phyloP scores from a whole-genome alignment of 352 stramenopile species.

The Phytophthora citrophthora region DNA sequence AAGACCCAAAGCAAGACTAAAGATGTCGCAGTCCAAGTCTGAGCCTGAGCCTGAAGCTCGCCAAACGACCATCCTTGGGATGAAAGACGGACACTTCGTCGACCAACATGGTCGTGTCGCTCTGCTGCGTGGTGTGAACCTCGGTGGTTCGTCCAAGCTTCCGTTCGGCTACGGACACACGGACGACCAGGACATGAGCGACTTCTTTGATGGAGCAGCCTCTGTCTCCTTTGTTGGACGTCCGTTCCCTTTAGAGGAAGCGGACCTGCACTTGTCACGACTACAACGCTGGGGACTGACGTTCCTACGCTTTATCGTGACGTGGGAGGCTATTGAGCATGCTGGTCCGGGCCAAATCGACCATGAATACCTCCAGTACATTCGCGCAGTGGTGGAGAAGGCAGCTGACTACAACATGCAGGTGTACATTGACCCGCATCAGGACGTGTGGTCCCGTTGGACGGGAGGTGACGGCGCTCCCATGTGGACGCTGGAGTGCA shows the following conservation, averaged over 20 bases:
- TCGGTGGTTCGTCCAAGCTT: conserved; percentile 74
- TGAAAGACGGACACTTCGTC: conserved; percentile 59
- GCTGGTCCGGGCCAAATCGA: conserved; percentile 83
- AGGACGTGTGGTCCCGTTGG: conserved; percentile 91
- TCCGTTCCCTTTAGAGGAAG: conserved; percentile 86
- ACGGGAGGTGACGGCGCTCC: conserved; percentile 89
- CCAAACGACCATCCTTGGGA: conserved; percentile 38
- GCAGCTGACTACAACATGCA: conserved; percentile 65
- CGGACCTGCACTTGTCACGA: conserved; percentile 72
- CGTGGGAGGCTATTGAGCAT: conserved; percentile 92
- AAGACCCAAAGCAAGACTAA: conserved; percentile 16
- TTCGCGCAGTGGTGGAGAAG: conserved; percentile 67
- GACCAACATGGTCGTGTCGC: conserved; percentile 56
- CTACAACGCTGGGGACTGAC: conserved; percentile 82
- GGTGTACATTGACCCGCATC: conserved; percentile 89
- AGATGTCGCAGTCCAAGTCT: conserved; percentile 24
- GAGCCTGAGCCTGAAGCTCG: conserved; percentile 15
- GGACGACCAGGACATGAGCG: conserved; percentile 28
- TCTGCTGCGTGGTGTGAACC: conserved; percentile 69
- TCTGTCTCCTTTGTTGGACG: conserved; percentile 69
- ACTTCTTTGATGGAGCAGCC: conserved; percentile 58
- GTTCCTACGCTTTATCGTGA: conserved; percentile 86
- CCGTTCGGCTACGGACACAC: conserved; percentile 43
- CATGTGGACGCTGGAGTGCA: conserved; percentile 83
- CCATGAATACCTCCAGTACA: conserved; percentile 80